Conservation (phyloP, 176 grass and related monocot species). For the Carex pumila region DNA sequence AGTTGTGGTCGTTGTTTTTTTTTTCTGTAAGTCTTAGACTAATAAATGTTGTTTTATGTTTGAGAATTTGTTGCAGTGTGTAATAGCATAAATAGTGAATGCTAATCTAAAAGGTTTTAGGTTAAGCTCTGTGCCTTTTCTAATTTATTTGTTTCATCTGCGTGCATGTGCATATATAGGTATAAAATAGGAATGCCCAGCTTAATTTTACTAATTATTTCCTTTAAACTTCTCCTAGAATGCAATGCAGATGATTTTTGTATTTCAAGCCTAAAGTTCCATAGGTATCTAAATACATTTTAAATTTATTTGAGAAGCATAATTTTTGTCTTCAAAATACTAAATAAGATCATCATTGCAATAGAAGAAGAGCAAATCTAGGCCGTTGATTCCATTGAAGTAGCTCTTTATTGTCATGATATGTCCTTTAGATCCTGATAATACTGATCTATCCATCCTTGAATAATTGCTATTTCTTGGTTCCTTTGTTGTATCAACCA, state of each 20-base stretch:
- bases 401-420: conserved; percentile 10
- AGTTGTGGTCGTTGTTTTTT: background rate
- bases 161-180: background rate
- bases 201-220: no score
- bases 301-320: background rate
- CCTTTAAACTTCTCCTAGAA: no score
- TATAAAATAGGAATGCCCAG: no score
- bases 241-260: background rate
- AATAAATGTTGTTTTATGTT: background rate
- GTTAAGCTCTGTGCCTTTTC: background rate
- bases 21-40: background rate
- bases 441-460: conserved; percentile 77
- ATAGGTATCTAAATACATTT: background rate
- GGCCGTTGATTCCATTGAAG: background rate
- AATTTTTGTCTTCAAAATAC: background rate
- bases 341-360: background rate
- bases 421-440: conserved; percentile 37
- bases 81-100: conserved; percentile 6
- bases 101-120: background rate
- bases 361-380: conserved; percentile 21
- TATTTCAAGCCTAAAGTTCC: background rate
- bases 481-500: conserved; percentile 72
- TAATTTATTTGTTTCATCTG: background rate
- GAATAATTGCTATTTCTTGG: conserved; percentile 68
- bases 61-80: background rate